Evolutionary conservation across 2,329 filamentous ascomycete species (phyloP).

Genomic region (Colletotrichum sp.): DNA sequence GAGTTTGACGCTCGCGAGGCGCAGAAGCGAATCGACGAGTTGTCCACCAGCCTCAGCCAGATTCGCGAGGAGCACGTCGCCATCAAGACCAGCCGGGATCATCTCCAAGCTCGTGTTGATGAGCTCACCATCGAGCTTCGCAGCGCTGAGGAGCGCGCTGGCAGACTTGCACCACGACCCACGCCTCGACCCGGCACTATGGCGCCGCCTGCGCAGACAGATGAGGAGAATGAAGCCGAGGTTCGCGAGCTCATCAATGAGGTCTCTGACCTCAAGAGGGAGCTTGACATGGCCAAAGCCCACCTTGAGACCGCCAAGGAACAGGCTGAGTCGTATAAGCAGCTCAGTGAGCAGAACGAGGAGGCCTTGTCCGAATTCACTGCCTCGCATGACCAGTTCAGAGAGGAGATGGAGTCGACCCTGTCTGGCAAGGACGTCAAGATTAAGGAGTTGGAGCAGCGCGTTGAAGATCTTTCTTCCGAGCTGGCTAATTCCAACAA

Average conservation of each 20-base stretch:
- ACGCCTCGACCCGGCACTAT: slow-evolving; percentile 61
- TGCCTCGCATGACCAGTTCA: slow-evolving; percentile 82
- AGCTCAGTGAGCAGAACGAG: slow-evolving; percentile 85
- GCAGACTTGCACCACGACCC: slow-evolving; percentile 80
- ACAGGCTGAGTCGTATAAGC: slow-evolving; percentile 86
- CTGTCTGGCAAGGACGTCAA: slow-evolving; percentile 78
- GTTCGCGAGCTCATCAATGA: slow-evolving; percentile 84
- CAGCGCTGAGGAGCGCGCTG: slow-evolving; percentile 85
- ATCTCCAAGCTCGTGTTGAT: slow-evolving; percentile 86
- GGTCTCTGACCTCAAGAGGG: slow-evolving; percentile 83
- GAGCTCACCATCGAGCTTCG: slow-evolving; percentile 88
- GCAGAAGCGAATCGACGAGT: slow-evolving; percentile 91
- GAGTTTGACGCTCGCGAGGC: slow-evolving; percentile 89
- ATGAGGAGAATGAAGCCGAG: slow-evolving; percentile 60
- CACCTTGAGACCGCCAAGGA: slow-evolving; percentile 82
- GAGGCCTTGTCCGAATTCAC: slow-evolving; percentile 83
- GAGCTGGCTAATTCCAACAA: slow-evolving; percentile 83
- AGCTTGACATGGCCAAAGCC: slow-evolving; percentile 78
- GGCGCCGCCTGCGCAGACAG: slow-evolving; percentile 45
- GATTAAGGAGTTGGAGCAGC: slow-evolving; percentile 81
- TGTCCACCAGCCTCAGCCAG: slow-evolving; percentile 78
- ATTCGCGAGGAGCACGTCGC: slow-evolving; percentile 86
- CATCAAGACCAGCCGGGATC: slow-evolving; percentile 85
- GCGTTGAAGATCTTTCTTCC: slow-evolving; percentile 79
- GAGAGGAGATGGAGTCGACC: slow-evolving; percentile 80